Conservation (phyloP, 31 red algal genomes). For the Porphyra umbilicalis region DNA sequence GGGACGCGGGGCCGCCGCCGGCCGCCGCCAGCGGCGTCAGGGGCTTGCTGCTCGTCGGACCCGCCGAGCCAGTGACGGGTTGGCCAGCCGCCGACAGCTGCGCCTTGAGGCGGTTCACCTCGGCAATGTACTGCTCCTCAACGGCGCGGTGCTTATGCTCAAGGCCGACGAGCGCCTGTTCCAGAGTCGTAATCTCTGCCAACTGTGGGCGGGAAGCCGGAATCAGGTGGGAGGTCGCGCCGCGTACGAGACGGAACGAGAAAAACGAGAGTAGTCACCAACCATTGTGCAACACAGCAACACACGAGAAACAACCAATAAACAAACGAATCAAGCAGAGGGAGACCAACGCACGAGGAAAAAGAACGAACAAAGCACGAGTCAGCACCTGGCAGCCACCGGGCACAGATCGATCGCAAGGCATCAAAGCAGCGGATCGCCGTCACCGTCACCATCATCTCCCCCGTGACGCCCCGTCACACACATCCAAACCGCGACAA, state of each 20-base stretch:
- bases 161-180: conserved; percentile 42
- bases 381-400: background rate
- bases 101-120: conserved; percentile 65
- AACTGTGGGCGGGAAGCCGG: background rate
- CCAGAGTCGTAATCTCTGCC: conserved; percentile 5
- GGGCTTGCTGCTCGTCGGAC: background rate
- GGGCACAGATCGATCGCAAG: background rate
- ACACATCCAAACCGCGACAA: too few species aligned
- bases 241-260: background rate
- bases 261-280: background rate
- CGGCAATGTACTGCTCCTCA: conserved; percentile 76
- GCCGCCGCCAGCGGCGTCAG: background rate
- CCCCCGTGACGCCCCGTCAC: too few species aligned
- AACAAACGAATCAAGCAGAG: background rate
- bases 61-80: background rate
- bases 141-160: conserved; percentile 73
- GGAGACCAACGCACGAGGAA: background rate
- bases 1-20: background rate
- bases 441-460: background rate
- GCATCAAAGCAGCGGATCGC: background rate
- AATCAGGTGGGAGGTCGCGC: too few species aligned
- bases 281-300: too few species aligned
- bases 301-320: background rate
- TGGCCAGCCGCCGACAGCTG: background rate
- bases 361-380: too few species aligned